Evolutionary conservation across 108 stramenopile genomes (phyloP).

Genomic region (Fistulifera solaris): DNA sequence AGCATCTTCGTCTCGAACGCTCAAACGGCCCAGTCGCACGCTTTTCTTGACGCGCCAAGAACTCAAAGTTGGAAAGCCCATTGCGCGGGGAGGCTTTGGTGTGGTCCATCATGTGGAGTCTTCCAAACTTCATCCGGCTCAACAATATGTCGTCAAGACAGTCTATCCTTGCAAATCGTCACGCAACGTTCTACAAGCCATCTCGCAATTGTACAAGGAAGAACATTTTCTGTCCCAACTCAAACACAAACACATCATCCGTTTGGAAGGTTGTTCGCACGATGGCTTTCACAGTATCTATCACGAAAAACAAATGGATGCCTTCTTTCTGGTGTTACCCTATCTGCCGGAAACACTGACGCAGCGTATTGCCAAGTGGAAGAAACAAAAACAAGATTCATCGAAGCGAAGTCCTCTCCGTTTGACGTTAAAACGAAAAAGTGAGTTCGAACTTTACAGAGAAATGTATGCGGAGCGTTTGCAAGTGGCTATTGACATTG

Average conservation of each 20-base stretch:
- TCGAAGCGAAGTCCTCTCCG: slow-evolving; percentile 9
- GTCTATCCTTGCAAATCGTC: too few relatives aligned
- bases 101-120: too few relatives aligned
- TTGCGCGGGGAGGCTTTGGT: too few relatives aligned
- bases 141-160: too few relatives aligned
- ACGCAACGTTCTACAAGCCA: too few relatives aligned
- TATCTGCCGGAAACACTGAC: slow-evolving; percentile 28
- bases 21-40: too few relatives aligned
- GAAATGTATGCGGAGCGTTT: slow-evolving; percentile 10
- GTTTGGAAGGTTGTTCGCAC: slow-evolving; percentile 50
- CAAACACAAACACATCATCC: slow-evolving; percentile 38
- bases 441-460: too few relatives aligned
- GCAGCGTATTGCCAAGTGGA: slow-evolving; percentile 30
- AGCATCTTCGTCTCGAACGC: too few relatives aligned
- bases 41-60: too few relatives aligned
- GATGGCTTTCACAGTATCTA: slow-evolving; percentile 51
- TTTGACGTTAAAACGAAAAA: too few relatives aligned
- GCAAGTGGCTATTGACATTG: slow-evolving; percentile 29
- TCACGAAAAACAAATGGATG: slow-evolving; percentile 30
- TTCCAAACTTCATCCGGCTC: too few relatives aligned
- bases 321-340: slow-evolving; percentile 41
- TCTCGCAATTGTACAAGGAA: slow-evolving; percentile 17
- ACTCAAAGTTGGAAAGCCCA: too few relatives aligned
- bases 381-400: slow-evolving; percentile 26
- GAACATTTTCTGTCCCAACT: slow-evolving; percentile 12